Evolutionary conservation across 2,329 filamentous ascomycete species (phyloP).

Genomic region (Aspergillus melleus): DNA sequence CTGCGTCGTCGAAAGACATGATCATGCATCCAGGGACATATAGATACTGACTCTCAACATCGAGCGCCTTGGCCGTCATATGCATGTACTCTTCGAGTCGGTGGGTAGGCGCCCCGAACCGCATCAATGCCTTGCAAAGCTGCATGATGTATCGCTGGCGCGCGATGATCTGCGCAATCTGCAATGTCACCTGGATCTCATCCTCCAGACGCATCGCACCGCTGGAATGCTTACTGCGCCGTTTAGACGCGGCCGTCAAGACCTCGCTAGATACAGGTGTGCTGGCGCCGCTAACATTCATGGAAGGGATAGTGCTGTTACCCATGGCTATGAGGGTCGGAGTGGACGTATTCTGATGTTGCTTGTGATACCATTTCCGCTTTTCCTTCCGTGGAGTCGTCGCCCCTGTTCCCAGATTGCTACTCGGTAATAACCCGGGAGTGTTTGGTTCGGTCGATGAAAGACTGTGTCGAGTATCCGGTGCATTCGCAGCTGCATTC

Average conservation of each 20-base stretch:
- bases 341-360: neutral
- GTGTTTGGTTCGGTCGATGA: neutral
- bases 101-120: conserved; percentile 87
- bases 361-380: conserved; percentile 9
- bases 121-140: conserved; percentile 83
- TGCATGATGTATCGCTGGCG: conserved; percentile 81
- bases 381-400: conserved; percentile 10
- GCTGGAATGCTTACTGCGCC: conserved; percentile 22
- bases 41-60: conserved; percentile 85
- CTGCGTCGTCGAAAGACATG: conserved; percentile 71
- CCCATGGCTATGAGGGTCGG: conserved; percentile 23
- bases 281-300: conserved; percentile 27
- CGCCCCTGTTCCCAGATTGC: neutral
- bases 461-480: neutral
- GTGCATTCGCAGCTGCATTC: neutral
- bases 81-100: conserved; percentile 86
- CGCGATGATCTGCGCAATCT: conserved; percentile 69
- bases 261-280: conserved; percentile 31
- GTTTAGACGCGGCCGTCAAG: conserved; percentile 27
- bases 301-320: conserved; percentile 5
- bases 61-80: conserved; percentile 84
- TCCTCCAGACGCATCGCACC: conserved; percentile 37
- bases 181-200: conserved; percentile 59
- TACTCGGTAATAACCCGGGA: neutral
- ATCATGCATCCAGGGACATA: conserved; percentile 95